Evolutionary conservation across 306 rosid species (phyloP).

Genomic region (Morella rubra): DNA sequence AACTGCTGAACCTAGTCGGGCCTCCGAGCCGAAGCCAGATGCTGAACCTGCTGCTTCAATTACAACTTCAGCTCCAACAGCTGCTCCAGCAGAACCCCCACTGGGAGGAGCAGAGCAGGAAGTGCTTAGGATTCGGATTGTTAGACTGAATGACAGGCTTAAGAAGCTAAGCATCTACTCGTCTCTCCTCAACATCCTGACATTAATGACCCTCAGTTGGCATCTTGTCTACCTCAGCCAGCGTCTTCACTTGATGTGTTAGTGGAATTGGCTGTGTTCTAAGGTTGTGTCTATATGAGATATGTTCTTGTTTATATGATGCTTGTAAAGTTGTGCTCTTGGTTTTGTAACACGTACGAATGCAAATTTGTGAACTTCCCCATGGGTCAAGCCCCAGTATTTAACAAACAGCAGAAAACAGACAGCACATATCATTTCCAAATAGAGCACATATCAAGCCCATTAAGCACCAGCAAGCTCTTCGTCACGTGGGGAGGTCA

Average conservation of each 20-base stretch:
- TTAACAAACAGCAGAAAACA: too few relatives aligned
- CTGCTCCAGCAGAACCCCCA: background rate
- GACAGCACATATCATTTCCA: too few relatives aligned
- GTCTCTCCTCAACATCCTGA: constrained; percentile 49
- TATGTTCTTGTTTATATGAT: background rate
- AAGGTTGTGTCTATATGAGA: background rate
- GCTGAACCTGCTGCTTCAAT: constrained; percentile 13
- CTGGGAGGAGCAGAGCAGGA: constrained; percentile 23
- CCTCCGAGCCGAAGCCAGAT: constrained; percentile 8
- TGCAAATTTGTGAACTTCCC: background rate
- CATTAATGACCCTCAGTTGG: constrained; percentile 67
- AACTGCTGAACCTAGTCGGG: background rate
- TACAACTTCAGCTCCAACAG: background rate
- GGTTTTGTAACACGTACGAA: background rate
- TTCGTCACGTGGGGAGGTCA: too few relatives aligned
- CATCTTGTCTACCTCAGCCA: constrained; percentile 62
- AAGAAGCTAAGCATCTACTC: constrained; percentile 66
- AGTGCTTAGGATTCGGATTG: constrained; percentile 32
- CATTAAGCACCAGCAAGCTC: too few relatives aligned
- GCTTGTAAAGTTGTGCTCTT: background rate
- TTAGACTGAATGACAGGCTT: constrained; percentile 46
- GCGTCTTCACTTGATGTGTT: constrained; percentile 20
- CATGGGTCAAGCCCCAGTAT: too few relatives aligned
- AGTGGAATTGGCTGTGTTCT: background rate
- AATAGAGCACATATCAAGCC: too few relatives aligned